A percentile compares a stretch with the other conserved stretches of the same genome.
Evolutionary conservation across 306 rosid genomes (phyloP).

Genomic region (Canavalia gladiata): DNA sequence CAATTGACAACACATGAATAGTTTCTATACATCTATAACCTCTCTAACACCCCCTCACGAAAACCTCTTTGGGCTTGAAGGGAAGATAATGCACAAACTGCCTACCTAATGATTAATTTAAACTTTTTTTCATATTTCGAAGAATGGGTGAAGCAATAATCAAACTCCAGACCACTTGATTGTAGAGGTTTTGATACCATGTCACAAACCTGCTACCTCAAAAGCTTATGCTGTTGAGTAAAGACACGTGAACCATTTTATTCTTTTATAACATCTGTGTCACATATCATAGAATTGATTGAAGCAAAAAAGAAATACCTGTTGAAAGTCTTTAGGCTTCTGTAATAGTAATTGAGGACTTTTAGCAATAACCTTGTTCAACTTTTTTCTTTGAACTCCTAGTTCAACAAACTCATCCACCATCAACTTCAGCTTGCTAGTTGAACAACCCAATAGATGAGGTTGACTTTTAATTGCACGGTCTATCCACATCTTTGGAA

Average conservation of each 20-base stretch:
- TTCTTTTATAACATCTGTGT: conserved; percentile 16
- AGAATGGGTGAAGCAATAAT: neutral
- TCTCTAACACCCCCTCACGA: neutral
- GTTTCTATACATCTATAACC: neutral
- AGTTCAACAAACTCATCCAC: conserved; percentile 67
- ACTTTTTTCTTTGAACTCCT: conserved; percentile 71
- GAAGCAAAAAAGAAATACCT: conserved; percentile 62
- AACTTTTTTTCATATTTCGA: neutral
- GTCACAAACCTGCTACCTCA: neutral
- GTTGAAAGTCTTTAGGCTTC: conserved; percentile 72
- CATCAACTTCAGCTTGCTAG: conserved; percentile 72
- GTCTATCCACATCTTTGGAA: conserved; percentile 60
- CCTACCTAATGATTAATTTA: neutral
- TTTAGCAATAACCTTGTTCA: conserved; percentile 72
- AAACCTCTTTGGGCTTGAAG: neutral
- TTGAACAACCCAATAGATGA: conserved; percentile 81
- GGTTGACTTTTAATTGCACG: conserved; percentile 87
- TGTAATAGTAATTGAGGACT: conserved; percentile 81
- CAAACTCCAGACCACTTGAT: neutral
- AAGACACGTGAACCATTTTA: neutral
- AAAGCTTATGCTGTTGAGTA: neutral
- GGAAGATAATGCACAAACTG: neutral
- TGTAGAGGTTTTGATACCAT: neutral
- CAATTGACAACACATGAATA: neutral
- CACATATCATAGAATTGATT: conserved; percentile 27